These are phyloP conservation scores for Globisporangium apiculatum DNA, from an alignment of 352 stramenopile species.

Conservation along the genomic window DNA sequence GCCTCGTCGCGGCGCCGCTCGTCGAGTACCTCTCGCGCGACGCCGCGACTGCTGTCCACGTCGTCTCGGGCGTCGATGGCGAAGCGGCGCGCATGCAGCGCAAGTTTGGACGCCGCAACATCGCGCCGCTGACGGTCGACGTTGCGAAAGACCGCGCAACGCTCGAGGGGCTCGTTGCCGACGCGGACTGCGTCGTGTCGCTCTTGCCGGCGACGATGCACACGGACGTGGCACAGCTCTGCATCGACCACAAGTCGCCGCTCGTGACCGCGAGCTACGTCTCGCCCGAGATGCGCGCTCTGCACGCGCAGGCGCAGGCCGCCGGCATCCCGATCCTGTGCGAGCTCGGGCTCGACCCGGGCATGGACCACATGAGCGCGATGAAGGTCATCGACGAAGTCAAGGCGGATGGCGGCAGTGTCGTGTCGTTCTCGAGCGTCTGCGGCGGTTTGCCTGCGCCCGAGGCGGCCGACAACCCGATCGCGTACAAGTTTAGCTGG, in stretches of 20 bases:
- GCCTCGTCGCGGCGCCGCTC: slow-evolving; percentile 76
- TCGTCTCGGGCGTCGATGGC: slow-evolving; percentile 66
- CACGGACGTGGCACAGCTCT: slow-evolving; percentile 80
- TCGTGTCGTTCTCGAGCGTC: slow-evolving; percentile 91
- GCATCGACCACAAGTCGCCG: slow-evolving; percentile 79
- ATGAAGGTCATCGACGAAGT: slow-evolving; percentile 97
- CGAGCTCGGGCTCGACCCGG: slow-evolving; percentile 94
- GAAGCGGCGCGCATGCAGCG: slow-evolving; percentile 64
- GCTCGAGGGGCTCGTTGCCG: slow-evolving; percentile 59
- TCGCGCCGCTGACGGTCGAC: slow-evolving; percentile 77
- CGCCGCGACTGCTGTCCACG: slow-evolving; percentile 54
- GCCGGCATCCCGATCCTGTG: slow-evolving; percentile 91
- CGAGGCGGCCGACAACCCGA: slow-evolving; percentile 92
- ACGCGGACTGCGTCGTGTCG: slow-evolving; percentile 91
- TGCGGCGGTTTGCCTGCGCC: slow-evolving; percentile 93
- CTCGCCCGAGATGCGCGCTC: slow-evolving; percentile 87
- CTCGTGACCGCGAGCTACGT: slow-evolving; percentile 96
- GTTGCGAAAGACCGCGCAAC: slow-evolving; percentile 49
- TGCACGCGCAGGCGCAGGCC: slow-evolving; percentile 67
- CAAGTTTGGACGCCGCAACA: slow-evolving; percentile 58
- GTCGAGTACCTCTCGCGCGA: slow-evolving; percentile 84
- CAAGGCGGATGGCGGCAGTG: slow-evolving; percentile 79
- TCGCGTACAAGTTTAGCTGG: slow-evolving; percentile 98
- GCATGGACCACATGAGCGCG: slow-evolving; percentile 96
- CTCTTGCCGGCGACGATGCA: slow-evolving; percentile 94